Conservation (phyloP, 1,284 basidiomycete species). For the Cryptococcus wingfieldii region DNA sequence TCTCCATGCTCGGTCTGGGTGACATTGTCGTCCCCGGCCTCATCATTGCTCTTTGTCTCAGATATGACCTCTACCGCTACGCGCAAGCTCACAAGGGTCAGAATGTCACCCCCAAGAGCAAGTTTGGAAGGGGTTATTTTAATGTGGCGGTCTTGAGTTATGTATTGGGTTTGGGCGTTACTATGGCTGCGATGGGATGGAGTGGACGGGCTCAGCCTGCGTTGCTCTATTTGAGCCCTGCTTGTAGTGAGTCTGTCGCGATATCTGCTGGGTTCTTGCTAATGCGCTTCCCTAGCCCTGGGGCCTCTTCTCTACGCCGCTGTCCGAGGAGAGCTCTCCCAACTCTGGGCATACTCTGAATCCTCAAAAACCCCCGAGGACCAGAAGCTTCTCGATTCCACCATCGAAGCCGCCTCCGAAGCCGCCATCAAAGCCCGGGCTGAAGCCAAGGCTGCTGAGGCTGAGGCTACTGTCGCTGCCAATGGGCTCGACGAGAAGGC, state of each 20-base stretch:
- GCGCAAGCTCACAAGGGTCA: constrained; percentile 20
- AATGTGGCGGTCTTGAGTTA: constrained; percentile 68
- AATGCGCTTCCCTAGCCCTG: constrained; percentile 22
- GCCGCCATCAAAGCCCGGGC: constrained; percentile 31
- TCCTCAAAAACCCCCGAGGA: constrained; percentile 21
- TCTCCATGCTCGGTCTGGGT: constrained; percentile 88
- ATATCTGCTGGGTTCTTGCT: background rate
- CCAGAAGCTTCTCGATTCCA: constrained; percentile 25
- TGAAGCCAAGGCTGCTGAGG: constrained; percentile 15
- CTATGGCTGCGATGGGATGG: constrained; percentile 84
- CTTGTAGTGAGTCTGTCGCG: constrained; percentile 58
- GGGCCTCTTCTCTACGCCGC: constrained; percentile 46
- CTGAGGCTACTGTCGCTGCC: constrained; percentile 8
- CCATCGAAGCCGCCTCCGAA: constrained; percentile 40
- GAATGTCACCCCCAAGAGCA: constrained; percentile 27
- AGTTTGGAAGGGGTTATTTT: constrained; percentile 76
- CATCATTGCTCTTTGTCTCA: constrained; percentile 80
- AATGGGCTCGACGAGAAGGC: constrained; percentile 8
- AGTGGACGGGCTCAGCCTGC: constrained; percentile 83
- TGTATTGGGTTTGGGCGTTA: constrained; percentile 67
- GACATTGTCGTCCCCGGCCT: constrained; percentile 64
- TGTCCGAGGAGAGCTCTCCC: constrained; percentile 42
- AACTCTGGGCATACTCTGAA: constrained; percentile 40
- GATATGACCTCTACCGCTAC: constrained; percentile 67
- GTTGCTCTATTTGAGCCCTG: constrained; percentile 71